Evolutionary conservation across 2,329 filamentous ascomycete species (phyloP).

Genomic region (Microcyclospora tardicrescens): DNA sequence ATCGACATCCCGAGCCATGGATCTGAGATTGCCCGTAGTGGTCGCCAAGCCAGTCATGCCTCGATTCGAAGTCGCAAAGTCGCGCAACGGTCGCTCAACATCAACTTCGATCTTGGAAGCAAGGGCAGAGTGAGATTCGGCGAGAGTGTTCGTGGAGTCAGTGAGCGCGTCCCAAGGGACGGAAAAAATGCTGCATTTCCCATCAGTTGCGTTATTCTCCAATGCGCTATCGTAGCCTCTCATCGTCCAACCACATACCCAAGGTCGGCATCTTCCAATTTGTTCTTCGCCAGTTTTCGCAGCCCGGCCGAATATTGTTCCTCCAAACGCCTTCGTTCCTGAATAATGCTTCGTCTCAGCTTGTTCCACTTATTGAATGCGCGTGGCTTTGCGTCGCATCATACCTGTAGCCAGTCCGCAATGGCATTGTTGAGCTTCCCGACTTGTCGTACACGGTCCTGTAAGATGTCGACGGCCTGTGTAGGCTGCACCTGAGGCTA

Average conservation of each 20-base stretch:
- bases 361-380: constrained; percentile 1
- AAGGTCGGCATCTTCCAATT: constrained; percentile 55
- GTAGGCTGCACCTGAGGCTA: constrained; percentile 69
- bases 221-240: neutral
- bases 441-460: constrained; percentile 79
- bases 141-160: constrained; percentile 64
- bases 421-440: constrained; percentile 77
- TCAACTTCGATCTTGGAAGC: constrained; percentile 75
- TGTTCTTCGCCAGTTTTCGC: constrained; percentile 57
- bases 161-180: constrained; percentile 82
- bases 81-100: constrained; percentile 70
- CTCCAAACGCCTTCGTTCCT: constrained; percentile 90
- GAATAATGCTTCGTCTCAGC: constrained; percentile 7
- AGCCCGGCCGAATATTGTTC: constrained; percentile 76
- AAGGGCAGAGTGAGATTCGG: constrained; percentile 69
- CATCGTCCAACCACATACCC: constrained; percentile 50
- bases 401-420: constrained; percentile 92
- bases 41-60: constrained; percentile 72
- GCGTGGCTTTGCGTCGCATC: constrained; percentile 1
- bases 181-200: constrained; percentile 61
- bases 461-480: constrained; percentile 69
- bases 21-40: constrained; percentile 66
- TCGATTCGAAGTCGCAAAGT: constrained; percentile 55
- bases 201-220: constrained; percentile 6
- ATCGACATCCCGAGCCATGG: constrained; percentile 74